Conservation (phyloP, 2,329 filamentous ascomycete genomes). For the Microsporum audouinii region DNA sequence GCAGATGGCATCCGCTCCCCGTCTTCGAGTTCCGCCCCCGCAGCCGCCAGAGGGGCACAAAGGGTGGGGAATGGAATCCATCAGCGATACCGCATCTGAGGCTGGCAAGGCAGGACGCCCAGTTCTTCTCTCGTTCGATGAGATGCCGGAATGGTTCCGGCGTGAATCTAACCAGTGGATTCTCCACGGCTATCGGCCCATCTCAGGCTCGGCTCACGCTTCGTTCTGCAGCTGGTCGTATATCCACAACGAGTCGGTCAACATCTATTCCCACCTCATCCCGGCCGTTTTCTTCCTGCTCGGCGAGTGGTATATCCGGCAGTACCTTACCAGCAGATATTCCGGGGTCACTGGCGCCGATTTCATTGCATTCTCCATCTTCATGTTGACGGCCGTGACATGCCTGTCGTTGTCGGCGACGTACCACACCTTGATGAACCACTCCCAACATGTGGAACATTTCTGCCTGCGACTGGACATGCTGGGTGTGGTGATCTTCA, state of each 20-base stretch:
- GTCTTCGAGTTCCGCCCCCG: neutral
- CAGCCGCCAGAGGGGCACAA: neutral
- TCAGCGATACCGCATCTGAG: neutral
- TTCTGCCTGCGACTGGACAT: slow-evolving; percentile 14
- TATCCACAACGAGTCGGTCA: slow-evolving; percentile 14
- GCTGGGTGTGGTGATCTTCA: slow-evolving; percentile 13
- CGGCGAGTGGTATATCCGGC: slow-evolving; percentile 8
- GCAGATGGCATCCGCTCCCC: neutral
- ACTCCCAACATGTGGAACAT: slow-evolving; percentile 12
- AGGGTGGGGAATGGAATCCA: neutral
- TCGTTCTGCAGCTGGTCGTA: slow-evolving; percentile 14
- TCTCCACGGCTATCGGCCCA: slow-evolving; percentile 20
- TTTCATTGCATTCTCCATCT: slow-evolving; percentile 14
- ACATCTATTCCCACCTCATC: slow-evolving; percentile 17
- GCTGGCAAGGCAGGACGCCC: slow-evolving; percentile 11
- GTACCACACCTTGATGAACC: slow-evolving; percentile 11
- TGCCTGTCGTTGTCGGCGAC: slow-evolving; percentile 12
- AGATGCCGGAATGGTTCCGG: slow-evolving; percentile 6
- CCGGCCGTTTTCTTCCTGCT: slow-evolving; percentile 14
- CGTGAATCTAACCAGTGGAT: slow-evolving; percentile 18
- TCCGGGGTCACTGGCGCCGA: slow-evolving; percentile 13
- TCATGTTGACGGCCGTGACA: slow-evolving; percentile 12
- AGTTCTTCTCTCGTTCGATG: slow-evolving; percentile 13
- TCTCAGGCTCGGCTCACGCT: slow-evolving; percentile 16
- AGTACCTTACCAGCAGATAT: slow-evolving; percentile 11